Conservation (phyloP, 805 yeast species). For the Teunomyces lycoperdinae region DNA sequence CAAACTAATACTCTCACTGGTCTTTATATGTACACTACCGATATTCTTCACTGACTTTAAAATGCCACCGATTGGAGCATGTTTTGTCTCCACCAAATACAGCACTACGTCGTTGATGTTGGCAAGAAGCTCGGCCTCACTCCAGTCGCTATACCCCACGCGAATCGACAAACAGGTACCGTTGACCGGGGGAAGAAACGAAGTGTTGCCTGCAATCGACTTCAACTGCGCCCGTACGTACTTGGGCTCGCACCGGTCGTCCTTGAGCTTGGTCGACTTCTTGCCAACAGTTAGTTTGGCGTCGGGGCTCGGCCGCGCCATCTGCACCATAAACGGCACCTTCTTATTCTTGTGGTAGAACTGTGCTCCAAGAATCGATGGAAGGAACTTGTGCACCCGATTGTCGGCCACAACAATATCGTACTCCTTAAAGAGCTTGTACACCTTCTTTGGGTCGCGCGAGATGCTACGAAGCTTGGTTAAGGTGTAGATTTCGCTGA, state of each 20-base stretch:
- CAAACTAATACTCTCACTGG: constrained; percentile 63
- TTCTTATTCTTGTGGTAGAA: constrained; percentile 65
- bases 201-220: constrained; percentile 61
- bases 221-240: constrained; percentile 64
- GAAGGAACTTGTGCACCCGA: constrained; percentile 60
- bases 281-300: constrained; percentile 31
- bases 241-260: constrained; percentile 61
- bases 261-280: constrained; percentile 44
- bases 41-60: constrained; percentile 45
- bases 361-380: constrained; percentile 53
- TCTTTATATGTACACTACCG: constrained; percentile 56
- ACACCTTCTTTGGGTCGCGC: constrained; percentile 42
- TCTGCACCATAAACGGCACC: constrained; percentile 65
- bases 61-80: constrained; percentile 59
- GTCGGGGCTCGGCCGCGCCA: constrained; percentile 43
- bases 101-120: constrained; percentile 52
- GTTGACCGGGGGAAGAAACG: constrained; percentile 53
- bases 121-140: constrained; percentile 39
- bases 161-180: constrained; percentile 61
- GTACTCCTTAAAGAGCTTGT: constrained; percentile 53
- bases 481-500: constrained; percentile 59
- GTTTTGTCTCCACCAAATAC: constrained; percentile 44
- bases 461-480: constrained; percentile 51
- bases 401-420: constrained; percentile 71
- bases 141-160: constrained; percentile 55